These are phyloP conservation scores for Sarocladium kiliense DNA, from an alignment of 2,329 filamentous ascomycete genomes.

Conservation along the genomic window DNA sequence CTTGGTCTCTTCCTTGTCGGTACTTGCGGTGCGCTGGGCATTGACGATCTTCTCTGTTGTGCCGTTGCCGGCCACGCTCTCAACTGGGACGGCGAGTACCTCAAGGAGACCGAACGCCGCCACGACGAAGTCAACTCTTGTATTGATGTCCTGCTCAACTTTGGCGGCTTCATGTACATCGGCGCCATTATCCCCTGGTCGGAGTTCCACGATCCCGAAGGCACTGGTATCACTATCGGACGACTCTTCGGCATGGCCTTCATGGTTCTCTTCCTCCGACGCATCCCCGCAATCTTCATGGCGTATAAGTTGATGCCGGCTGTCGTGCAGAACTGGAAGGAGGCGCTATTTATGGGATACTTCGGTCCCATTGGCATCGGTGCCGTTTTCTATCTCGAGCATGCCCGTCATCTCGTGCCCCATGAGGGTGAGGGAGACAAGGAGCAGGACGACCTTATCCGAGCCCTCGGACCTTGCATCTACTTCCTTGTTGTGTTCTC, in stretches of 20 bases:
- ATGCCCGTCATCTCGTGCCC: conserved; percentile 31
- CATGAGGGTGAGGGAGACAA: conserved; percentile 26
- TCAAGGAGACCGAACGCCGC: conserved; percentile 47
- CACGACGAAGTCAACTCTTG: conserved; percentile 58
- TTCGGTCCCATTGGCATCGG: conserved; percentile 75
- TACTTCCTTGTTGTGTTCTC: conserved; percentile 40
- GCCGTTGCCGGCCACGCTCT: conserved; percentile 54
- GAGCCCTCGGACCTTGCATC: conserved; percentile 32
- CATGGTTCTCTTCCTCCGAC: conserved; percentile 48
- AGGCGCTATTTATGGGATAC: conserved; percentile 58
- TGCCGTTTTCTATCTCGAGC: conserved; percentile 66
- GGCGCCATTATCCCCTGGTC: conserved; percentile 51
- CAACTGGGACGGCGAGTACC: conserved; percentile 59
- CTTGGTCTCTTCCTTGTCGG: conserved; percentile 53
- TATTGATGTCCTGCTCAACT: conserved; percentile 54
- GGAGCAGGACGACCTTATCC: conserved; percentile 29
- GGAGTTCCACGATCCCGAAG: conserved; percentile 46
- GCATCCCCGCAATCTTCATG: conserved; percentile 50
- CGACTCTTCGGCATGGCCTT: conserved; percentile 47
- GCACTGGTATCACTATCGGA: conserved; percentile 45
- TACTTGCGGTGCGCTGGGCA: conserved; percentile 51
- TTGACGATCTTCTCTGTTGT: conserved; percentile 56
- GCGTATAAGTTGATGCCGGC: conserved; percentile 51
- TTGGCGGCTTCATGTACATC: conserved; percentile 56
- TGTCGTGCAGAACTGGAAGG: conserved; percentile 46